A percentile compares a stretch with the other conserved stretches of the same genome.
phyloP scores from a whole-genome alignment of 176 grass and related monocot species.

The Metroxylon sagu region DNA sequence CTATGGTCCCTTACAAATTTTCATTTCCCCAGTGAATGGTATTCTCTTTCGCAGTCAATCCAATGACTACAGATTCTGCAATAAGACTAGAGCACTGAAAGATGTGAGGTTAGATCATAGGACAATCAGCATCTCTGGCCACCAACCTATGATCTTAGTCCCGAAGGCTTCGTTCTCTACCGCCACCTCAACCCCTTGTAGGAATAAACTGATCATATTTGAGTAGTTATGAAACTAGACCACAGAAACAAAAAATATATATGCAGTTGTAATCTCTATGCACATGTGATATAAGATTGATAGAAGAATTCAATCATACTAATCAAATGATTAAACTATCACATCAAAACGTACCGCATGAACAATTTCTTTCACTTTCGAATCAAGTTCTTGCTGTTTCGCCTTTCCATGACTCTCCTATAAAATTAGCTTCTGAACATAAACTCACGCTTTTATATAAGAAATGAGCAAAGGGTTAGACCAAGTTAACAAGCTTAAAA shows the following conservation, averaged over 20 bases:
- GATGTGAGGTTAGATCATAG: too few species aligned
- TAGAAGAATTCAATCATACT: background rate
- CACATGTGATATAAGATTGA: background rate
- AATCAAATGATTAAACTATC: constrained; percentile 1
- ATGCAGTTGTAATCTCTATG: background rate
- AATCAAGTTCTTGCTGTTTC: constrained; percentile 30
- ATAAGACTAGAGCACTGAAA: too few species aligned
- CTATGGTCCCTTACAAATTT: too few species aligned
- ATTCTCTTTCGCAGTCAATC: too few species aligned
- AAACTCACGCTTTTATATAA: constrained; percentile 35
- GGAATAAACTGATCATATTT: constrained; percentile 8
- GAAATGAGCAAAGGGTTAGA: constrained; percentile 1
- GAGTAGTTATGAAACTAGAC: constrained; percentile 34
- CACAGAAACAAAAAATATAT: background rate
- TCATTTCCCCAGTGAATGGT: too few species aligned
- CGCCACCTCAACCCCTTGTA: constrained; percentile 24
- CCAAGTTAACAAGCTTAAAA: background rate
- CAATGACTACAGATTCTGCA: too few species aligned
- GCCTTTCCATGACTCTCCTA: constrained; percentile 1
- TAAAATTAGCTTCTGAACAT: constrained; percentile 23
- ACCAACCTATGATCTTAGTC: background rate
- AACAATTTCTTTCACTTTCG: constrained; percentile 33
- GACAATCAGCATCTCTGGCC: too few species aligned
- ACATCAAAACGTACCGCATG: constrained; percentile 30
- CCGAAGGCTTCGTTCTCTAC: constrained; percentile 13